Conservation (phyloP, 116 monocot genomes). For the Iris pallida region DNA sequence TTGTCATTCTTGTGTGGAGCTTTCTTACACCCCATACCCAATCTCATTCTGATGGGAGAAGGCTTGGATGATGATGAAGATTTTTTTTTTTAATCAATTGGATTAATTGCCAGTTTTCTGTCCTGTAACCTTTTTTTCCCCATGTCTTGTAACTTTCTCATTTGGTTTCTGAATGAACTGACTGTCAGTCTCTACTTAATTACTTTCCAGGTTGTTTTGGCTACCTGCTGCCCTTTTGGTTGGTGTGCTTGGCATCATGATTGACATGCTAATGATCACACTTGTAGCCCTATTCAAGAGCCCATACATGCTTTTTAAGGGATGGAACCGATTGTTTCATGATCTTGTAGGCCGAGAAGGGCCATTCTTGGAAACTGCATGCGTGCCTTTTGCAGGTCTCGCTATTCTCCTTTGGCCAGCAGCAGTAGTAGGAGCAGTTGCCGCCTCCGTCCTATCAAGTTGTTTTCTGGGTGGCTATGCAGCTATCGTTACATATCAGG, state of each 20-base stretch:
- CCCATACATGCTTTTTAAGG: constrained; percentile 93
- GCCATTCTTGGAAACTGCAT: constrained; percentile 90
- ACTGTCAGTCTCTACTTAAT: not conserved
- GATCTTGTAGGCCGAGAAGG: constrained; percentile 96
- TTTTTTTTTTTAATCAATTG: not conserved
- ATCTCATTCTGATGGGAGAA: too few species aligned
- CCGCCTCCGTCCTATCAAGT: constrained; percentile 70
- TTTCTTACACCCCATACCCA: too few species aligned
- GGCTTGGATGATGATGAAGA: too few species aligned
- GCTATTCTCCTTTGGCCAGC: constrained; percentile 91
- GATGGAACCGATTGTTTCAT: constrained; percentile 83
- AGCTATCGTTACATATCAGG: constrained; percentile 83
- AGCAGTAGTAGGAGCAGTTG: constrained; percentile 71
- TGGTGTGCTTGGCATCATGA: constrained; percentile 55
- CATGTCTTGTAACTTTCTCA: not conserved
- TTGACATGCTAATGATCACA: constrained; percentile 60
- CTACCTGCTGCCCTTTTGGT: constrained; percentile 53
- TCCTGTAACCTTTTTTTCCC: not conserved
- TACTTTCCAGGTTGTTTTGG: constrained; percentile 39
- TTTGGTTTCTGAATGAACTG: not conserved
- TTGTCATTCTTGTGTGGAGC: too few species aligned
- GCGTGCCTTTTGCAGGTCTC: constrained; percentile 96
- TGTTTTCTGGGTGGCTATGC: constrained; percentile 74
- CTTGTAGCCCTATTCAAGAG: constrained; percentile 65
- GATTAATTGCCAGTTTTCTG: not conserved